These are phyloP conservation scores for Pythium aphanidermatum DNA, from an alignment of 352 stramenopile genomes.

Conservation along the genomic window DNA sequence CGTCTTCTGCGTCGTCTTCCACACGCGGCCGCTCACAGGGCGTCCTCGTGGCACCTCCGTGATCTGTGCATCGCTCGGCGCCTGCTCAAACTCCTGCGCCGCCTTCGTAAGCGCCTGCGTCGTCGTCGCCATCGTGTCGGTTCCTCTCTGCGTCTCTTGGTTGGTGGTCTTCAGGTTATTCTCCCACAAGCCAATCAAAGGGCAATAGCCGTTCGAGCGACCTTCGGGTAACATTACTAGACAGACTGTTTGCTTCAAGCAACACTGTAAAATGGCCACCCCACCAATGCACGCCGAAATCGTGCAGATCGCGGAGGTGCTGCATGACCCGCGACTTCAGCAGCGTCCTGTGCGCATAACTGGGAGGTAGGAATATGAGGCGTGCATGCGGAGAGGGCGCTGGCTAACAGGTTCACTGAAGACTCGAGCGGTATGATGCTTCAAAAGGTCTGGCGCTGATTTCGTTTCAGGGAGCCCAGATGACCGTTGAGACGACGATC, in stretches of 20 bases:
- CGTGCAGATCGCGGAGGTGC: constrained; percentile 73
- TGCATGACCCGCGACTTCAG: constrained; percentile 53
- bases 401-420: no score
- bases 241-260: neutral
- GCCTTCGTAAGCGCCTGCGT: constrained; percentile 17
- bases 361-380: constrained; percentile 26
- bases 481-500: constrained; percentile 65
- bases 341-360: constrained; percentile 76
- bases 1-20: constrained; percentile 81
- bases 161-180: constrained; percentile 23
- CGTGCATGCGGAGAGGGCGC: neutral
- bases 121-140: constrained; percentile 1
- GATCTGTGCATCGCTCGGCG: constrained; percentile 7
- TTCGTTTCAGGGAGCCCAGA: constrained; percentile 55
- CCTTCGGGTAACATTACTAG: constrained; percentile 20
- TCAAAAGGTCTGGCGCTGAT: constrained; percentile 33
- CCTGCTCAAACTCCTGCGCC: constrained; percentile 8
- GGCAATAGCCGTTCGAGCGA: constrained; percentile 7
- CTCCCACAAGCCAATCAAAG: constrained; percentile 20
- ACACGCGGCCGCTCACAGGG: constrained; percentile 68
- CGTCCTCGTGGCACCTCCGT: constrained; percentile 38
- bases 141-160: constrained; percentile 15
- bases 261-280: constrained; percentile 6
- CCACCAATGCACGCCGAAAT: constrained; percentile 53
- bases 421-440: constrained; percentile 62